Percentiles rank a stretch among this genome's conserved stretches.
These are phyloP conservation scores for Neonectria hederae DNA, from an alignment of 2,329 filamentous ascomycete species.

Conservation along the genomic window DNA sequence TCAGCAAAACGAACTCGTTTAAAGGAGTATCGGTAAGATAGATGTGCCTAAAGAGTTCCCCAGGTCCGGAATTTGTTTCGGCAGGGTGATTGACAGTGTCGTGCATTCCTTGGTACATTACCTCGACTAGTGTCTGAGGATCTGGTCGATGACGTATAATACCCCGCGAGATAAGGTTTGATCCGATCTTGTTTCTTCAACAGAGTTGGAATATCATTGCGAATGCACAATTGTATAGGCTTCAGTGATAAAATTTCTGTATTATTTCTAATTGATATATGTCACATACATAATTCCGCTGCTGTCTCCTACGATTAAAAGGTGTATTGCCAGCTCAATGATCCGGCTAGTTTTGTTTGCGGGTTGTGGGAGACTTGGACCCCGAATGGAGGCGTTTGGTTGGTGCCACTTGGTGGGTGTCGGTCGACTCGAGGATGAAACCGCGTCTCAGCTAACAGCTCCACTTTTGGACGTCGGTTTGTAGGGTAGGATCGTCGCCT, in stretches of 20 bases:
- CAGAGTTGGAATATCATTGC: not conserved
- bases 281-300: not conserved
- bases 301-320: not conserved
- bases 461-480: conserved; percentile 23
- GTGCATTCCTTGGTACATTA: not conserved
- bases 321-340: not conserved
- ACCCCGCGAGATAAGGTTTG: conserved; percentile 9
- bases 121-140: not conserved
- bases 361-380: conserved; percentile 3
- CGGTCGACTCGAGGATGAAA: conserved; percentile 19
- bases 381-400: conserved; percentile 7
- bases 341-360: not conserved
- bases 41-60: not conserved
- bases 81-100: not conserved
- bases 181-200: conserved; percentile 1
- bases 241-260: too few species aligned
- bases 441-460: conserved; percentile 24
- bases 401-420: conserved; percentile 6
- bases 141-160: conserved; percentile 3
- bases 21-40: too few species aligned
- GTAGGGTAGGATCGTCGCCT: conserved; percentile 12
- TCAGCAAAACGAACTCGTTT: too few species aligned
- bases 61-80: not conserved
- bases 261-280: not conserved
- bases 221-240: not conserved